Conservation (phyloP, 2,329 filamentous ascomycete species). For the Phoma sp. region DNA sequence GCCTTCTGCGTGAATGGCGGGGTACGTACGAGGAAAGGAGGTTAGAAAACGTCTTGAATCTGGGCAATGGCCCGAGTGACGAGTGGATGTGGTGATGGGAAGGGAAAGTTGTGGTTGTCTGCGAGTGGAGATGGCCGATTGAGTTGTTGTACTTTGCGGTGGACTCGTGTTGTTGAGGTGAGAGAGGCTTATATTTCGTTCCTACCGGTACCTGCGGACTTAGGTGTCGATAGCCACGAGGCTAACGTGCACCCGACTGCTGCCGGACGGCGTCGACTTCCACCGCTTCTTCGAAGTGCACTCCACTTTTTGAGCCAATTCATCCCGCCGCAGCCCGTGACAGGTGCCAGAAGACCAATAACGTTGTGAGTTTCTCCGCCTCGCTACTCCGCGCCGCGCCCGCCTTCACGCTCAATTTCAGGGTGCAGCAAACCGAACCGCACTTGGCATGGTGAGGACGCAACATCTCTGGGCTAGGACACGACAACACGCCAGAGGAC, state of each 20-base stretch:
- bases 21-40: constrained; percentile 88
- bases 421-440: constrained; percentile 27
- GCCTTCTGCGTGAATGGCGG: constrained; percentile 17
- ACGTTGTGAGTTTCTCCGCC: constrained; percentile 7
- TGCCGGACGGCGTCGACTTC: constrained; percentile 34
- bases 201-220: constrained; percentile 17
- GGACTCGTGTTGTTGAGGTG: constrained; percentile 14
- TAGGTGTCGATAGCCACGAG: constrained; percentile 21
- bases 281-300: constrained; percentile 40
- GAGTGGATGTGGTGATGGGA: constrained; percentile 23
- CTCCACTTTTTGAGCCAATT: constrained; percentile 36
- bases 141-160: constrained; percentile 15
- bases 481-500: constrained; percentile 9
- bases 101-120: constrained; percentile 6
- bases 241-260: constrained; percentile 31
- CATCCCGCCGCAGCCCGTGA: constrained; percentile 25
- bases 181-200: constrained; percentile 27
- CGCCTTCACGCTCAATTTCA: constrained; percentile 31
- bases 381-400: constrained; percentile 22
- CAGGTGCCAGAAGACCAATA: constrained; percentile 32
- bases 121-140: constrained; percentile 13
- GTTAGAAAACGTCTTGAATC: constrained; percentile 98
- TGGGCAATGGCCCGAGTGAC: constrained; percentile 52
- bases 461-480: constrained; percentile 19
- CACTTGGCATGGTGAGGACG: constrained; percentile 24